A percentile compares a stretch with the other conserved stretches of the same genome.
Evolutionary conservation across 768 basidiomycete species (phyloP).

Genomic region (Mycena venus): DNA sequence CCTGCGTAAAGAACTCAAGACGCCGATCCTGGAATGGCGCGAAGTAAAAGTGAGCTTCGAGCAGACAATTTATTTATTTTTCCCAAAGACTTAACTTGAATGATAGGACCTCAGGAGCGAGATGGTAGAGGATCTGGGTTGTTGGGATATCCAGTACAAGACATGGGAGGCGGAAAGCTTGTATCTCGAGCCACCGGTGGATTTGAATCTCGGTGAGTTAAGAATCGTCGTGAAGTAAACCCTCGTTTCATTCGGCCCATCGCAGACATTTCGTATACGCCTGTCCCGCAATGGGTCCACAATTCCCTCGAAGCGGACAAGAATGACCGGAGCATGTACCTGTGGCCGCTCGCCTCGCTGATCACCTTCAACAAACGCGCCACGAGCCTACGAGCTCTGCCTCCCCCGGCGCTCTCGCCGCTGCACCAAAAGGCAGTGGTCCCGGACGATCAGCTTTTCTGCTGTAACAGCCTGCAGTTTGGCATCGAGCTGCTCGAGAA

Average conservation of each 20-base stretch:
- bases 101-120: slow-evolving; percentile 38
- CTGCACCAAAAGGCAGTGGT: slow-evolving; percentile 27
- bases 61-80: not conserved
- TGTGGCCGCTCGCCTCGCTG: slow-evolving; percentile 37
- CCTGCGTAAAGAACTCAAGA: slow-evolving; percentile 40
- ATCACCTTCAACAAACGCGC: slow-evolving; percentile 28
- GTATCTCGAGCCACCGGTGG: not conserved
- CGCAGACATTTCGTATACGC: slow-evolving; percentile 39
- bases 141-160: slow-evolving; percentile 49
- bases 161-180: slow-evolving; percentile 1
- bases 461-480: slow-evolving; percentile 36
- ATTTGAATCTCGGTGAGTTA: slow-evolving; percentile 5
- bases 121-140: slow-evolving; percentile 42
- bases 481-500: slow-evolving; percentile 4
- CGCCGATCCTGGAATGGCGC: slow-evolving; percentile 53
- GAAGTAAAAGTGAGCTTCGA: slow-evolving; percentile 46
- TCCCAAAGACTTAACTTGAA: not conserved
- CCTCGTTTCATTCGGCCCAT: not conserved
- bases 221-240: not conserved
- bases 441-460: slow-evolving; percentile 39
- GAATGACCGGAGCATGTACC: slow-evolving; percentile 25
- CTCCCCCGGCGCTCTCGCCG: slow-evolving; percentile 24
- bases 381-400: not conserved
- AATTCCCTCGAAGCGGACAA: slow-evolving; percentile 4
- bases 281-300: slow-evolving; percentile 33